These are phyloP conservation scores for Coccomyxa subellipsoidea DNA, from an alignment of 163 green algal species.

Conservation along the genomic window DNA sequence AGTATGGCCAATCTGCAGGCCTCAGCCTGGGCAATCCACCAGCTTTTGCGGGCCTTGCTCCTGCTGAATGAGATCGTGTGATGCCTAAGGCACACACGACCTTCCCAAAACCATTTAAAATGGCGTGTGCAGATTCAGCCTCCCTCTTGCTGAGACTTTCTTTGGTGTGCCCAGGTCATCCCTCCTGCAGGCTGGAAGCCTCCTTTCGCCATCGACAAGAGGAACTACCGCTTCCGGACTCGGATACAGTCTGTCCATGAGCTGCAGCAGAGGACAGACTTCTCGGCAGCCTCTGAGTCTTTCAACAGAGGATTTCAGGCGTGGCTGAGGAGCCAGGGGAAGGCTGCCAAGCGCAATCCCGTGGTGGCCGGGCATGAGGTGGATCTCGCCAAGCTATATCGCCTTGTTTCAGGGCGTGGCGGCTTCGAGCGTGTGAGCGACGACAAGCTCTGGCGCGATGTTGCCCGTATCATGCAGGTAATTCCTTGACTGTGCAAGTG, in stretches of 20 bases:
- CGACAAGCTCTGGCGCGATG: constrained; percentile 71
- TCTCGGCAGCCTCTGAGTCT: constrained; percentile 13
- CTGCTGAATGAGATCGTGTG: neutral
- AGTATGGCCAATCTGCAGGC: neutral
- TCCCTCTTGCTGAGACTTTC: neutral
- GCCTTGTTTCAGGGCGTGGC: constrained; percentile 56
- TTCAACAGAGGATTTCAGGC: constrained; percentile 49
- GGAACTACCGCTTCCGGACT: constrained; percentile 44
- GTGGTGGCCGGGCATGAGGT: constrained; percentile 64
- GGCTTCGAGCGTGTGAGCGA: constrained; percentile 70
- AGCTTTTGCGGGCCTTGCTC: neutral
- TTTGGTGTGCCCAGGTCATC: constrained; percentile 17
- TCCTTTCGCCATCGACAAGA: constrained; percentile 35
- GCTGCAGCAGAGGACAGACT: constrained; percentile 39
- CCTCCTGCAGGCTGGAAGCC: constrained; percentile 40
- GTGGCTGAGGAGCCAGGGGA: constrained; percentile 41
- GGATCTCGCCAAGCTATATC: constrained; percentile 68
- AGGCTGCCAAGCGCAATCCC: constrained; percentile 49
- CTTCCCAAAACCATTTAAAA: neutral
- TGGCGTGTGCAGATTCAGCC: neutral
- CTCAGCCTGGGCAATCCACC: neutral
- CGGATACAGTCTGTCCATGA: constrained; percentile 59
- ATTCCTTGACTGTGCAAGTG: neutral
- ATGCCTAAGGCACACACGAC: neutral
- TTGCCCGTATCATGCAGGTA: constrained; percentile 67